Evolutionary conservation across 2,329 filamentous ascomycete genomes (phyloP), one percentile per base, ranked within the genome.

Genomic region (Graphiopsis chlorocephala): DNA sequence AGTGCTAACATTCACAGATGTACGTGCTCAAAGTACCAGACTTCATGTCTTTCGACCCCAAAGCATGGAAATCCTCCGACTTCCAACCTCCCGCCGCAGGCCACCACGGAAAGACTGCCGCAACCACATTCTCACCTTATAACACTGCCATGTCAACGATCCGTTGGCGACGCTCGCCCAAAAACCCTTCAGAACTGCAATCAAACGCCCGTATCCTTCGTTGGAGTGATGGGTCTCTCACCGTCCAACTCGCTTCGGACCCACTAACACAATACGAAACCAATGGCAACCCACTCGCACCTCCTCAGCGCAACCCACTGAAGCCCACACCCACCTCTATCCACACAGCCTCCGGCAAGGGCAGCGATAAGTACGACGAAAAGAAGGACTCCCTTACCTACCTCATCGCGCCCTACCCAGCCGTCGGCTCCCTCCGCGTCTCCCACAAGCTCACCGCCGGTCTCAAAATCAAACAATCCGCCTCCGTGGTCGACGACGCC

Each of bases 151-250:
- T 87, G 72, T 86, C 87, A 42, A 88, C 89, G 1, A 83, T 91
- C 56, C 87, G 90, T 66, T 91, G 88, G 78, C 86, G 89, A 62
- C 86, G 84, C 72, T 88, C 91, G 65, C 82, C 87, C 11, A 83
- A 83, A n/a, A 79, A 88, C 64, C 89, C 86, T 1, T 84, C 85
- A 57, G 80, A 87, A 67, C 81, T 93, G 14, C 86, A 90, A 73
- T 93, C 90, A 73, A 94, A 94, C 74, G 86, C 91, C 2, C 85
- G 88, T 67, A 80, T 94, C 31, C 86, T 91, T 73, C 85, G 86
- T 70, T 94, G 91, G 91, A 92, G 88, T 67, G 91, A 94, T 72
- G 91, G 91, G 29, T 92, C 89, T 4, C 80, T 91, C 17, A 93
- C 90, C 12, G 80, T 94, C 26, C 86, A 89, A n/a, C 82, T 93